Evolutionary conservation across 1,284 basidiomycete species (phyloP), one percentile per base, ranked within the genome.

Genomic region (Heterobasidion irregulare): DNA sequence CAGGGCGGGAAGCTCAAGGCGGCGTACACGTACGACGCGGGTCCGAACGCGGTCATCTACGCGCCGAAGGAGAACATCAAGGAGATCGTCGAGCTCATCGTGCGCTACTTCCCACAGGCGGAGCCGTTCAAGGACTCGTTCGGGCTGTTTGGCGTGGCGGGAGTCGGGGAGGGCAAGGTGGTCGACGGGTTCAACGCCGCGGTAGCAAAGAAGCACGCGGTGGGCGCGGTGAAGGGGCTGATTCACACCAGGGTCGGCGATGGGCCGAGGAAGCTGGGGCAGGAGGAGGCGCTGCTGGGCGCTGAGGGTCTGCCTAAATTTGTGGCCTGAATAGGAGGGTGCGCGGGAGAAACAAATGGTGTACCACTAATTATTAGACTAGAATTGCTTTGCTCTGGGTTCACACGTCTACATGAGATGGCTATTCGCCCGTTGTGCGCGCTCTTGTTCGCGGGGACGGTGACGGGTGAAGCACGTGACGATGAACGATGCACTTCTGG

Each of bases 11-110:
- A 83, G 57, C 75, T 84, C 67, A 84, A 92, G 65, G 95, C 92
- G 0, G 96, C 95, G 41, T 99, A 99, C 75, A 99, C 97, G 6
- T 99, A 92, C 68, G 97, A 99, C 65, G 97, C 96, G 0, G 96
- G 96, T 43, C 97, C 97, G 36, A 99, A 99, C 72, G 96, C 96
- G 1, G 97, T 99, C 64, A 94, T 99, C 65, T 99, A 99, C 72
- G 83, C 94, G 0, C 82, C 83, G 18, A 79, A 89, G 67, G 77
- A 82, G 63, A 83, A 94, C 72, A 76, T 95, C 66, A 80, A 81
- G 60, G 81, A 86, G 70, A 86, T 98, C 62, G 74, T 94, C 45
- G 76, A 83, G 63, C 70, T 92, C 59, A 79, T 97, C 62, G 72
- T 86, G 55, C 73, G 77, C 56, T 96, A 87, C 72, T 97, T 98